Evolutionary conservation across 345 rosid species (phyloP).

Genomic region (Limnanthes douglasii): DNA sequence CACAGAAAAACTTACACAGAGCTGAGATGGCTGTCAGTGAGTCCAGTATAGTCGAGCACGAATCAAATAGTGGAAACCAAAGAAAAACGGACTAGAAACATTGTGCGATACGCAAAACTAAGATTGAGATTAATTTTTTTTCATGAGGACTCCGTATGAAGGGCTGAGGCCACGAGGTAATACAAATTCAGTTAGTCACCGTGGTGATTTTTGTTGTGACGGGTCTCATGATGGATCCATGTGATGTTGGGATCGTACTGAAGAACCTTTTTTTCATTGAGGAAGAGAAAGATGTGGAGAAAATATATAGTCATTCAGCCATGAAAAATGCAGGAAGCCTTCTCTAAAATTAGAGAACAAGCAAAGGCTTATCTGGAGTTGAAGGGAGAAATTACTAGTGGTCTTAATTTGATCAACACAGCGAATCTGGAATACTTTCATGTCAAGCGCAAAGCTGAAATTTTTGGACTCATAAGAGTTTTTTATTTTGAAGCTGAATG

Average conservation of each 20-base stretch:
- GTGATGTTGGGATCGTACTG: too few species aligned
- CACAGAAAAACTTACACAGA: too few species aligned
- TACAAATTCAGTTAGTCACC: too few species aligned
- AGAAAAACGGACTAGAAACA: slow-evolving; percentile 44
- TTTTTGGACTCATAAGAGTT: slow-evolving; percentile 76
- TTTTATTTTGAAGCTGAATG: slow-evolving; percentile 64
- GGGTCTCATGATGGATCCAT: too few species aligned
- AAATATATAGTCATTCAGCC: slow-evolving; percentile 96
- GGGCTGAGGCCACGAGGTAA: slow-evolving; percentile 96
- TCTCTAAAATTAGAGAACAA: slow-evolving; percentile 96
- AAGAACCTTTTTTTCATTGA: too few species aligned
- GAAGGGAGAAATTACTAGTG: slow-evolving; percentile 84
- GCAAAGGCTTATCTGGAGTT: slow-evolving; percentile 88
- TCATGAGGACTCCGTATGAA: slow-evolving; percentile 92
- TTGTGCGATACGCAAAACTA: slow-evolving; percentile 17
- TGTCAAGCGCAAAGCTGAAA: slow-evolving; percentile 77
- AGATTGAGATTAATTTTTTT: slow-evolving; percentile 23
- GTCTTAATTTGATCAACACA: slow-evolving; percentile 77
- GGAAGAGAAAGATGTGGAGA: too few species aligned
- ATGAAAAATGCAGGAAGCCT: slow-evolving; percentile 97
- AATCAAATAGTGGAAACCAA: slow-evolving; percentile 15
- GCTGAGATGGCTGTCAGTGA: background rate
- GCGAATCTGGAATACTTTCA: slow-evolving; percentile 93
- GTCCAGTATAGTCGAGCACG: slow-evolving; percentile 8
- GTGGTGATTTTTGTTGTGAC: too few species aligned